These are phyloP conservation scores for Neoconidiobolus thromboides DNA, from an alignment of 371 early-diverging fungal genomes.

Conservation along the genomic window DNA sequence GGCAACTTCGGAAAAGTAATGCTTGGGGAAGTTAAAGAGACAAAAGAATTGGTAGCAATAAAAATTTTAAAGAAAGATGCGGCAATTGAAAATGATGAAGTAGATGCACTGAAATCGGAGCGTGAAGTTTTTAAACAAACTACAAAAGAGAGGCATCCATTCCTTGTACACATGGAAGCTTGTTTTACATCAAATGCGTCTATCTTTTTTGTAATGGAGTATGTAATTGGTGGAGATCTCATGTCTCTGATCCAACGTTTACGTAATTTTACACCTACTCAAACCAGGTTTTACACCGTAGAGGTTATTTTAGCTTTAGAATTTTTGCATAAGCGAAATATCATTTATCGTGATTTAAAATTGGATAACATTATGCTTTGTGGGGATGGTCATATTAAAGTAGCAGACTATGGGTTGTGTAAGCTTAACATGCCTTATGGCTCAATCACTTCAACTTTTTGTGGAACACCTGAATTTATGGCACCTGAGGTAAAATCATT, in stretches of 20 bases:
- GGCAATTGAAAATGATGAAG: conserved; percentile 80
- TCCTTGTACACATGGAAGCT: conserved; percentile 89
- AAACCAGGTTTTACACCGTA: conserved; percentile 91
- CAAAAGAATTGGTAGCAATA: conserved; percentile 72
- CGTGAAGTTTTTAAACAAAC: conserved; percentile 82
- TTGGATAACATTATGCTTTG: conserved; percentile 93
- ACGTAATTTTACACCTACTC: conserved; percentile 63
- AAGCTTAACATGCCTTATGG: conserved; percentile 83
- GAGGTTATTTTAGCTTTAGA: conserved; percentile 93
- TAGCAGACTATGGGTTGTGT: conserved; percentile 98
- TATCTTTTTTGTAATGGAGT: conserved; percentile 97
- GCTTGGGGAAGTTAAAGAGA: conserved; percentile 74
- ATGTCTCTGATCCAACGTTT: conserved; percentile 90
- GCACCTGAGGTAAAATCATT: conserved; percentile 68
- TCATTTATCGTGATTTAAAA: conserved; percentile 96
- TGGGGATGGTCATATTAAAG: conserved; percentile 88
- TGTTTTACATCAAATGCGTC: conserved; percentile 87
- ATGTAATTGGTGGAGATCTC: conserved; percentile 95
- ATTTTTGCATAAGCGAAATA: conserved; percentile 83
- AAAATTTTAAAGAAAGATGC: conserved; percentile 95
- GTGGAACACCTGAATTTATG: conserved; percentile 99
- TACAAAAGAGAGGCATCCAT: conserved; percentile 76
- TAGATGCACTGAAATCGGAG: conserved; percentile 77
- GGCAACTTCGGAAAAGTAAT: conserved; percentile 97
- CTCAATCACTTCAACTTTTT: conserved; percentile 73